These are phyloP conservation scores for Fraxinus pennsylvanica DNA, from an alignment of 257 asterid genomes.

Conservation along the genomic window DNA sequence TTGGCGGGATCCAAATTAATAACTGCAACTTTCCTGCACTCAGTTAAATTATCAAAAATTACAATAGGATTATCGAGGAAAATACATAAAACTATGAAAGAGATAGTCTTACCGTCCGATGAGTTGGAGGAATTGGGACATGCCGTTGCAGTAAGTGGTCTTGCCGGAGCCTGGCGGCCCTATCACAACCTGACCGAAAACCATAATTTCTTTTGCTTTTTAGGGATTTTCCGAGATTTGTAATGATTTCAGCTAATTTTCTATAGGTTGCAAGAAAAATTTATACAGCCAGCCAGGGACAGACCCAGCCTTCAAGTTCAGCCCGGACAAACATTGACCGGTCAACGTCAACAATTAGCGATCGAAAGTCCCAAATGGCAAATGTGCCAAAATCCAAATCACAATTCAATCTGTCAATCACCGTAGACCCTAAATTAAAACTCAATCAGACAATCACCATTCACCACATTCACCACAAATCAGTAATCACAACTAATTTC, in stretches of 20 bases:
- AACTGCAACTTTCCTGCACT: slow-evolving; percentile 91
- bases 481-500: too few relatives aligned
- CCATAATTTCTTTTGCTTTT: slow-evolving; percentile 41
- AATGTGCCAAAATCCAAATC: too few relatives aligned
- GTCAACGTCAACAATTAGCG: too few relatives aligned
- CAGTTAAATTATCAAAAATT: neutral
- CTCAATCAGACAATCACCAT: too few relatives aligned
- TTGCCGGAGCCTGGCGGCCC: slow-evolving; percentile 99
- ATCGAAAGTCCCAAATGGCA: too few relatives aligned
- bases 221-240: neutral
- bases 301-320: too few relatives aligned
- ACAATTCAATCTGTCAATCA: too few relatives aligned
- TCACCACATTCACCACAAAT: too few relatives aligned
- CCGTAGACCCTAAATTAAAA: too few relatives aligned
- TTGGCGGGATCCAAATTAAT: slow-evolving; percentile 96
- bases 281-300: neutral
- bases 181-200: slow-evolving; percentile 92
- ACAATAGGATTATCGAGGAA: neutral
- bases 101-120: slow-evolving; percentile 62
- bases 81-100: neutral
- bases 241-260: neutral
- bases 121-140: slow-evolving; percentile 94
- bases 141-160: slow-evolving; percentile 97
- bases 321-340: too few relatives aligned
- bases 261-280: neutral